phyloP scores from a whole-genome alignment of 176 grass and related monocot species.

The Ensete glaucum region DNA sequence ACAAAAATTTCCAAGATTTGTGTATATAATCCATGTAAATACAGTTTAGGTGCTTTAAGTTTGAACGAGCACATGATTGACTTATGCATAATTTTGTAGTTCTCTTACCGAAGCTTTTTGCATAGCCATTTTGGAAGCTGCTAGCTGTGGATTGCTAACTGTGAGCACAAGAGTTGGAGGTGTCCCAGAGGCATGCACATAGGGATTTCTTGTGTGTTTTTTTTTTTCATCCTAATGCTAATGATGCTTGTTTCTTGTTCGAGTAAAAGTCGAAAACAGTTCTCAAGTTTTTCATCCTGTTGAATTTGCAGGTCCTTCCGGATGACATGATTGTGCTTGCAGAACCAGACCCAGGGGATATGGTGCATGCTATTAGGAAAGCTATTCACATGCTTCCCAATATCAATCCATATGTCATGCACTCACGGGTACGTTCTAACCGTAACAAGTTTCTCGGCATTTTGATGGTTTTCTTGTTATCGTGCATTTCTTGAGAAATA shows the following conservation, averaged over 20 bases:
- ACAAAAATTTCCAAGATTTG: too few relatives aligned
- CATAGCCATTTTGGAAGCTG: constrained; percentile 96
- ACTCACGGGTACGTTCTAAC: constrained; percentile 45
- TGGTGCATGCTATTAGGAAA: constrained; percentile 67
- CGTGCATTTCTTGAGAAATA: neutral
- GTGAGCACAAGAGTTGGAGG: constrained; percentile 95
- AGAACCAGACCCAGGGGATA: constrained; percentile 69
- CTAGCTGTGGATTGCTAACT: constrained; percentile 90
- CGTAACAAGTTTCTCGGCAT: neutral
- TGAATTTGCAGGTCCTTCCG: constrained; percentile 66
- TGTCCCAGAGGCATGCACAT: constrained; percentile 59
- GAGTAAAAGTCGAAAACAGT: too few relatives aligned
- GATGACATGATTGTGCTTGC: constrained; percentile 98
- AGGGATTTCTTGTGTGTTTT: constrained; percentile 15
- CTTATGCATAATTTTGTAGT: constrained; percentile 30
- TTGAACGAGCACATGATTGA: neutral
- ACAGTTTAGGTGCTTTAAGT: too few relatives aligned
- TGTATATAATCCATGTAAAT: too few relatives aligned
- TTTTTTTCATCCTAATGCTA: neutral
- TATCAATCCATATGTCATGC: constrained; percentile 82
- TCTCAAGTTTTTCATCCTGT: neutral
- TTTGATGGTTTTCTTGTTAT: neutral
- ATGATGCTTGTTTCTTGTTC: neutral
- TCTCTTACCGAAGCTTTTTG: constrained; percentile 97
- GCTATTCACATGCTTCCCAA: constrained; percentile 80